A percentile compares a stretch with the other conserved stretches of the same genome.
Conservation (phyloP, 2,329 filamentous ascomycete genomes). For the Endothia cerciana region DNA sequence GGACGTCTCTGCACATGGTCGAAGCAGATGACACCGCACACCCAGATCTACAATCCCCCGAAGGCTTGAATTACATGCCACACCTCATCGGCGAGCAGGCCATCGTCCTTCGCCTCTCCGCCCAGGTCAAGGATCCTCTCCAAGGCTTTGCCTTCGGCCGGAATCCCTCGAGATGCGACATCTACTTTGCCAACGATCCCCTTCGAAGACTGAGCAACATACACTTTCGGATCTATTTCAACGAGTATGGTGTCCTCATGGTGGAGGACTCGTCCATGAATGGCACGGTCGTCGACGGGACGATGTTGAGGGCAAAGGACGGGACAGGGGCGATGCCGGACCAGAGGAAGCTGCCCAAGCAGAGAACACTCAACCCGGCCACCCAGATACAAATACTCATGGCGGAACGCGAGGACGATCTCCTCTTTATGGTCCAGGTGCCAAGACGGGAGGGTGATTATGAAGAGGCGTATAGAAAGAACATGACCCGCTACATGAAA, state of each 20-base stretch:
- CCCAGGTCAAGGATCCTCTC: slow-evolving; percentile 66
- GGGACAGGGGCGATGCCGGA: slow-evolving; percentile 41
- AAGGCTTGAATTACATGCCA: slow-evolving; percentile 55
- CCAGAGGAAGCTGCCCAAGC: slow-evolving; percentile 9
- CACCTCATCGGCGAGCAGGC: slow-evolving; percentile 62
- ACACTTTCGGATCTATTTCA: slow-evolving; percentile 95
- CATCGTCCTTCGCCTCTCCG: slow-evolving; percentile 80
- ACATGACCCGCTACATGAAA: slow-evolving; percentile 69
- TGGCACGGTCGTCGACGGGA: slow-evolving; percentile 82
- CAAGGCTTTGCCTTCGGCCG: slow-evolving; percentile 88
- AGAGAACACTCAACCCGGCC: slow-evolving; percentile 71
- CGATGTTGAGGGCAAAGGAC: slow-evolving; percentile 57
- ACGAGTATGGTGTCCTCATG: slow-evolving; percentile 85
- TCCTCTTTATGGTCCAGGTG: slow-evolving; percentile 85
- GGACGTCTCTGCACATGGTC: slow-evolving; percentile 54
- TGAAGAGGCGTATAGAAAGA: slow-evolving; percentile 67
- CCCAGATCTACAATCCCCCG: slow-evolving; percentile 45
- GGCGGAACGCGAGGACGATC: slow-evolving; percentile 56
- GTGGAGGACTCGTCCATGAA: slow-evolving; percentile 95
- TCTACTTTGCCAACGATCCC: slow-evolving; percentile 68
- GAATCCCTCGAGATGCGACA: slow-evolving; percentile 71
- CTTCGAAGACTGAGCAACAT: slow-evolving; percentile 82
- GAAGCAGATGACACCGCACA: slow-evolving; percentile 56
- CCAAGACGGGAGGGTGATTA: slow-evolving; percentile 73
- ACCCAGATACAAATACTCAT: slow-evolving; percentile 73